phyloP scores from a whole-genome alignment of 2,329 filamentous ascomycete genomes.

The Aspergillus caelatus region DNA sequence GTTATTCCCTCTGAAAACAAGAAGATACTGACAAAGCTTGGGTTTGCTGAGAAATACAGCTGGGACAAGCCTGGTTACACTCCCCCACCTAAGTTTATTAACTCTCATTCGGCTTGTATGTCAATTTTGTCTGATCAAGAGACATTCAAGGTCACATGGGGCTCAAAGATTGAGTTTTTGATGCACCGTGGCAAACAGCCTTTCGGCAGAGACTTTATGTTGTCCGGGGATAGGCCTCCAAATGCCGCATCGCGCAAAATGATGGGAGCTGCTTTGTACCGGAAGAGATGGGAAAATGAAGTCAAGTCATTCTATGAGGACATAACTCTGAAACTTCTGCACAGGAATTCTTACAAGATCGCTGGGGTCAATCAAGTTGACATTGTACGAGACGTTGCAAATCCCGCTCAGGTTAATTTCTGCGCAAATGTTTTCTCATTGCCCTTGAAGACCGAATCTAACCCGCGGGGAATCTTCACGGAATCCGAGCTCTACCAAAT shows the following conservation, averaged over 20 bases:
- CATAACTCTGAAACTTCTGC: slow-evolving; percentile 49
- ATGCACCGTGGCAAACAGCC: slow-evolving; percentile 42
- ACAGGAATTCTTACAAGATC: slow-evolving; percentile 50
- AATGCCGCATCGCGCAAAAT: slow-evolving; percentile 48
- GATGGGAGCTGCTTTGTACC: slow-evolving; percentile 48
- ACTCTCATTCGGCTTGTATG: slow-evolving; percentile 49
- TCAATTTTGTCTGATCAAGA: slow-evolving; percentile 47
- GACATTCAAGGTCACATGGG: slow-evolving; percentile 52
- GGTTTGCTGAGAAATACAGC: slow-evolving; percentile 46
- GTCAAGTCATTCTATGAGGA: slow-evolving; percentile 53
- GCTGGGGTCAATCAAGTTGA: slow-evolving; percentile 51
- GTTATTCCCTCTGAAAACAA: slow-evolving; percentile 52
- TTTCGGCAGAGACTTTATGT: slow-evolving; percentile 51
- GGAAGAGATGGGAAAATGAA: slow-evolving; percentile 49
- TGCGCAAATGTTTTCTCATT: slow-evolving; percentile 58
- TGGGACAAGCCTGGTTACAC: slow-evolving; percentile 36
- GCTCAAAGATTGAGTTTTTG: slow-evolving; percentile 48
- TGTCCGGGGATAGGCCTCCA: slow-evolving; percentile 47
- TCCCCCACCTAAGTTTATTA: slow-evolving; percentile 44
- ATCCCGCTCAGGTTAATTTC: slow-evolving; percentile 58
- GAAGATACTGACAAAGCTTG: slow-evolving; percentile 45
- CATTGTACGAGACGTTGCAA: slow-evolving; percentile 54
- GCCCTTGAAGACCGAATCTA: slow-evolving; percentile 57
- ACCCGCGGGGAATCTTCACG: slow-evolving; percentile 55
- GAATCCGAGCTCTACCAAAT: slow-evolving; percentile 58